These are phyloP conservation scores for Nemania sp. DNA, from an alignment of 2,329 filamentous ascomycete species.

Conservation along the genomic window DNA sequence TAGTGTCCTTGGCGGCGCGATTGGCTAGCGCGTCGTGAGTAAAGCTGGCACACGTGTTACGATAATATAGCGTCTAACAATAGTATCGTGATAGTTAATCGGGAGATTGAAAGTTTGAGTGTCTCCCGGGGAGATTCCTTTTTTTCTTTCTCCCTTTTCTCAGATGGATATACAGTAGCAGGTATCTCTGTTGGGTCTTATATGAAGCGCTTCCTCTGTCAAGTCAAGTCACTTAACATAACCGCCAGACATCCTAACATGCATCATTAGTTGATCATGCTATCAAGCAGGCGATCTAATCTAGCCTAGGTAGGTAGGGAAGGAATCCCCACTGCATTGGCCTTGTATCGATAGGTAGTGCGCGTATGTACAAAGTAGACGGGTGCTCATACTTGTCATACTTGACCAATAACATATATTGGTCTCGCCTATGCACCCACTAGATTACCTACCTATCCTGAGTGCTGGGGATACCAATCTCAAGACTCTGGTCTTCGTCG, in stretches of 20 bases:
- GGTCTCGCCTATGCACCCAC: not conserved
- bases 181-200: too few species aligned
- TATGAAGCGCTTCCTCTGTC: not conserved
- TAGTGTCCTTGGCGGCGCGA: not conserved
- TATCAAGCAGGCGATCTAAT: not conserved
- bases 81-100: not conserved
- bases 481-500: not conserved
- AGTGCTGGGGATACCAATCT: not conserved
- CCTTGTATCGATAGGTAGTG: not conserved
- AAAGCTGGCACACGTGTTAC: not conserved
- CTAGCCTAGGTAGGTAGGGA: not conserved
- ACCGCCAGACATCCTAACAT: not conserved
- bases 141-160: not conserved
- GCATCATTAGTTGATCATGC: not conserved
- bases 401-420: too few species aligned
- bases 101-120: slow-evolving; percentile 8
- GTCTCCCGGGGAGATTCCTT: slow-evolving; percentile 1
- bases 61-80: slow-evolving; percentile 3
- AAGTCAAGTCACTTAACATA: not conserved
- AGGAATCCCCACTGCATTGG: not conserved
- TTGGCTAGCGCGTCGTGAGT: slow-evolving; percentile 12
- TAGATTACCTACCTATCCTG: too few species aligned
- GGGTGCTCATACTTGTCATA: too few species aligned
- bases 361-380: not conserved
- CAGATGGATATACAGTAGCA: too few species aligned